Evolutionary conservation across 2,329 filamentous ascomycete species (phyloP), one percentile per base, ranked within the genome.

Genomic region (Chalara sp.): DNA sequence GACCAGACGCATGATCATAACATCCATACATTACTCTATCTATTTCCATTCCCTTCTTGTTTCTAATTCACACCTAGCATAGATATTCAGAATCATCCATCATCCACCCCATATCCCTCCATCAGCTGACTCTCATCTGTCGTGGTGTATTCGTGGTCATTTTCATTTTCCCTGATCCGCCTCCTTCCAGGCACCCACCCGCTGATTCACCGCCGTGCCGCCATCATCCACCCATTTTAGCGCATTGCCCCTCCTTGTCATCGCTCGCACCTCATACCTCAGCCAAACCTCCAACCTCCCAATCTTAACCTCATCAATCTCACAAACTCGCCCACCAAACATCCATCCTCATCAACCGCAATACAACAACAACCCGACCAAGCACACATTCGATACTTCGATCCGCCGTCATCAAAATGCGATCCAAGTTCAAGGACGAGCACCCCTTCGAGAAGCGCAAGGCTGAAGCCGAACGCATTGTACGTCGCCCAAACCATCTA

Each of bases 361-460:
- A 41, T 48, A 47, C 41, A 49, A 42, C n/a, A 43, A 37, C 35
- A 44, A 37, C 44, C 32, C 41, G 48, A 48, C 32, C 21, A 43
- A 50, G 42, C 31, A 47, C 49, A 48, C 32, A 48, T 33, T 1
- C 5, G 28, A 11, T 13, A 32, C 13, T 21, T n/a, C 42, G 51
- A 56, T 53, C 55, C 50, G 63, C 61, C 67, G 43, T 68, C 79
- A 89, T 68, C 62, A 21, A 21, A 21, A 96, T 96, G 90, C 87
- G 91, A 70, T 95, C 89, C 80, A 97, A 97, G 84, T 99, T 99
- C 76, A 99, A 99, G 90, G 93, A 99, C 85, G 93, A 97, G 83
- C 93, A 97, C 73, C 90, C 89, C 65, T 97, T 97, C 72, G 93
- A 97, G 86, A 99, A 99, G 89, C 90, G 93, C 78, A 96, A 97